phyloP scores from a whole-genome alignment of 176 grass and related monocot species.

The Urochloa ruziziensis region DNA sequence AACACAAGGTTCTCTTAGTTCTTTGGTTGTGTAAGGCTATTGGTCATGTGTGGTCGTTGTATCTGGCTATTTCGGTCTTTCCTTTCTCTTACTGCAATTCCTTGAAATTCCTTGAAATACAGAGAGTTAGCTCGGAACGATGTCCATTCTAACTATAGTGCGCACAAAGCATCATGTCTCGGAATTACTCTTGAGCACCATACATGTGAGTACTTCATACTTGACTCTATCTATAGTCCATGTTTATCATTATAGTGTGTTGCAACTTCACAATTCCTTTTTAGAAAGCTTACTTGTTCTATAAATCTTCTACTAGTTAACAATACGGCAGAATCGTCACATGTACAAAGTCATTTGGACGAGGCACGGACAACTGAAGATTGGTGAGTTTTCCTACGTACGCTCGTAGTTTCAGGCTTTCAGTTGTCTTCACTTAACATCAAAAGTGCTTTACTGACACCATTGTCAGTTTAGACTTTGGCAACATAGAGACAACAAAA shows the following conservation, averaged over 20 bases:
- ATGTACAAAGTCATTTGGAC: not conserved
- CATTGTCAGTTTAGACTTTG: not conserved
- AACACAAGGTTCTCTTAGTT: no score
- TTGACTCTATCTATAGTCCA: not conserved
- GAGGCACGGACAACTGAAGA: not conserved
- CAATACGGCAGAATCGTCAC: not conserved
- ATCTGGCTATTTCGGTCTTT: not conserved
- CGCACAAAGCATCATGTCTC: not conserved
- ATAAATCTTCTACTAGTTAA: constrained; percentile 21
- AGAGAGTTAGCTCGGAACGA: not conserved
- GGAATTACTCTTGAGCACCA: not conserved
- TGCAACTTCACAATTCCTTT: not conserved
- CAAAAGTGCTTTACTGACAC: not conserved
- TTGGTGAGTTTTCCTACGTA: constrained; percentile 29
- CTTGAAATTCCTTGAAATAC: not conserved
- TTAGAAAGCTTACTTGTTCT: not conserved
- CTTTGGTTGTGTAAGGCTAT: no score
- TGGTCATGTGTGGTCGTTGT: not conserved
- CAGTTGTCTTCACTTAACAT: not conserved
- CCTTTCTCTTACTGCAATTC: no score
- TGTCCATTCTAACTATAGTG: not conserved
- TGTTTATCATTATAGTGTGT: not conserved
- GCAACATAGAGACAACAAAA: not conserved
- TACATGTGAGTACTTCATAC: not conserved
- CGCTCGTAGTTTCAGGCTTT: constrained; percentile 15